Evolutionary conservation across 352 stramenopile genomes (phyloP).

Genomic region (Pythium rhizo-oryzae): DNA sequence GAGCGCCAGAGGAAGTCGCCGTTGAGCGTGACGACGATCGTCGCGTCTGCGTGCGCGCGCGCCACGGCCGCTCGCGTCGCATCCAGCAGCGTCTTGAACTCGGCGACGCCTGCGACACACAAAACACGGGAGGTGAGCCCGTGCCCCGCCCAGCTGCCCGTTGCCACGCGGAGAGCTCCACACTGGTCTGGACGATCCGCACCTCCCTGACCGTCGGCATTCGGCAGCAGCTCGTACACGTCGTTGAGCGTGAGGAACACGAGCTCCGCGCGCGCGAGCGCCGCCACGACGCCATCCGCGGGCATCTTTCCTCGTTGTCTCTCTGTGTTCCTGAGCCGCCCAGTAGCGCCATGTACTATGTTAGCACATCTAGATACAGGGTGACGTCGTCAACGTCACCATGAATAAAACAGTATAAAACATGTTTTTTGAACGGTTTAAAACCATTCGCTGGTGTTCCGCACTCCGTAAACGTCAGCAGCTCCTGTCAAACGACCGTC

Average conservation of each 20-base stretch:
- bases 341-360: background rate
- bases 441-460: constrained; percentile 13
- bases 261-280: constrained; percentile 28
- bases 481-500: constrained; percentile 1
- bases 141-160: background rate
- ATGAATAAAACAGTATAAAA: constrained; percentile 4
- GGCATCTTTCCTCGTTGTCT: background rate
- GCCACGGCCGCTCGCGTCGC: constrained; percentile 26
- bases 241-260: constrained; percentile 75
- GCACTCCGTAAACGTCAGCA: constrained; percentile 10
- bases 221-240: constrained; percentile 68
- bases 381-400: constrained; percentile 10
- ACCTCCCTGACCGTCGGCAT: constrained; percentile 33
- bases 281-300: constrained; percentile 8
- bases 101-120: constrained; percentile 39
- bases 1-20: constrained; percentile 75
- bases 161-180: background rate
- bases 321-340: too few species aligned
- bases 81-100: constrained; percentile 60
- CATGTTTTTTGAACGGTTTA: background rate
- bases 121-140: background rate
- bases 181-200: background rate
- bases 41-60: constrained; percentile 24
- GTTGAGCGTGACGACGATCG: constrained; percentile 66
- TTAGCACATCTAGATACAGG: background rate